Percentiles rank a stretch among this genome's conserved stretches.
These are phyloP conservation scores for Carex kokanica DNA, from an alignment of 176 grass and related monocot species.

Conservation along the genomic window DNA sequence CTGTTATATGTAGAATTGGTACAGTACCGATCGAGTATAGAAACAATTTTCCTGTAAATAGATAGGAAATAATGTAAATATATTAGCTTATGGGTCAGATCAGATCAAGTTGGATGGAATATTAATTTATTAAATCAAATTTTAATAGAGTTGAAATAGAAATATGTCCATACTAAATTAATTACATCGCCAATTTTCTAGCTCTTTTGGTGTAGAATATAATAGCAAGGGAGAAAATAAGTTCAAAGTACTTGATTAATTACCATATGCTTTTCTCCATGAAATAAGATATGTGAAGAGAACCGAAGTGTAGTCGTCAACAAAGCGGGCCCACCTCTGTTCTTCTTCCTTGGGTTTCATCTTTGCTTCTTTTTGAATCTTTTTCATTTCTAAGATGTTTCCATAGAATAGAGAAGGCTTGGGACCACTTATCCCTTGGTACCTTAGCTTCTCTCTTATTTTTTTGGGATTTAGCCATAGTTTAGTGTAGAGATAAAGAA, in stretches of 20 bases:
- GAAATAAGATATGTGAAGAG: conserved; percentile 60
- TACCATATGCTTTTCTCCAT: conserved; percentile 71
- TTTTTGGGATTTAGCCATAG: conserved; percentile 49
- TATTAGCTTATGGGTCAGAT: background rate
- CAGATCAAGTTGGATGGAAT: no score
- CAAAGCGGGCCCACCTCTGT: background rate
- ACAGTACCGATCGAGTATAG: conserved; percentile 58
- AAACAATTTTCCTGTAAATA: conserved; percentile 44
- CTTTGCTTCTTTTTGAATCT: conserved; percentile 30
- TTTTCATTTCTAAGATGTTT: conserved; percentile 67
- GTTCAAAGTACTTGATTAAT: background rate
- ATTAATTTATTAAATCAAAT: background rate
- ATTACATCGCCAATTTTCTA: background rate
- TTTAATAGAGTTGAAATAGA: background rate
- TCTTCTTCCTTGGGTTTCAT: background rate
- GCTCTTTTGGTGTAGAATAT: background rate
- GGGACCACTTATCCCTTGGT: conserved; percentile 71
- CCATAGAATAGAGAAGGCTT: conserved; percentile 59
- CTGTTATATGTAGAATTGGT: conserved; percentile 43
- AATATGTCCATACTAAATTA: background rate
- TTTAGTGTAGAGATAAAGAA: conserved; percentile 36
- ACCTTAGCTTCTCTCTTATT: conserved; percentile 49
- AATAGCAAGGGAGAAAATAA: background rate
- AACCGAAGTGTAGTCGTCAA: conserved; percentile 32
- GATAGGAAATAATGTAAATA: background rate